A percentile compares a stretch with the other conserved stretches of the same genome.
phyloP scores from a whole-genome alignment of 176 grass and related monocot species.

The Eremochloa ophiuroides region DNA sequence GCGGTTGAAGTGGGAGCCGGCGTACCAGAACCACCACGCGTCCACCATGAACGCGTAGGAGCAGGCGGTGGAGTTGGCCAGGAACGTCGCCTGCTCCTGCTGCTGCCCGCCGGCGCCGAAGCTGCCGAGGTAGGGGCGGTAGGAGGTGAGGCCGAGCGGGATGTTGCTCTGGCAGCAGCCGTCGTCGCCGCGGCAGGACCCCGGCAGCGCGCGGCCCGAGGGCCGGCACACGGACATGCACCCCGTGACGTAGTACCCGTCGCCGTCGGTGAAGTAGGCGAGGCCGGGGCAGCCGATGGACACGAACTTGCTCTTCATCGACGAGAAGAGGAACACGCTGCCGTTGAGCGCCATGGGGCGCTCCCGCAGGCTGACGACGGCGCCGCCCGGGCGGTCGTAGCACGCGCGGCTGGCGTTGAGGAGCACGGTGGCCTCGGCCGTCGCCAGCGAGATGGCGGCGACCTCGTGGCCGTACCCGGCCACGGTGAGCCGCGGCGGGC shows the following conservation, averaged over 20 bases:
- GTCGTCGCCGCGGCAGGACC: constrained; percentile 40
- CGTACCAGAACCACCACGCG: constrained; percentile 35
- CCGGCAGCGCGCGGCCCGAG: neutral
- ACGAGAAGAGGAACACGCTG: constrained; percentile 42
- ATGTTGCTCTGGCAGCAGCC: constrained; percentile 64
- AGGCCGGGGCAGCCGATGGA: constrained; percentile 48
- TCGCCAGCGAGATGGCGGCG: constrained; percentile 25
- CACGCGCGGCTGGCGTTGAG: constrained; percentile 36
- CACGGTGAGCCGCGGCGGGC: constrained; percentile 23
- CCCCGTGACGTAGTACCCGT: neutral
- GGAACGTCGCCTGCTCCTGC: neutral
- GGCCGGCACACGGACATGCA: constrained; percentile 54
- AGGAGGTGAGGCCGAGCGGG: constrained; percentile 1
- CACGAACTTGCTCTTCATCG: constrained; percentile 41
- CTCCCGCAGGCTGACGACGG: neutral
- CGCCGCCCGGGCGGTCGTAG: constrained; percentile 23
- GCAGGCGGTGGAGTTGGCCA: constrained; percentile 36
- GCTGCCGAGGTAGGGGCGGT: constrained; percentile 2
- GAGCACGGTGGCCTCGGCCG: constrained; percentile 25
- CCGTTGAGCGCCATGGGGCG: neutral
- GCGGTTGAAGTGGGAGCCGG: constrained; percentile 24
- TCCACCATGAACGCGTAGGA: constrained; percentile 60
- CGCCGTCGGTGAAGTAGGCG: constrained; percentile 35
- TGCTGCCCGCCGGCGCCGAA: neutral
- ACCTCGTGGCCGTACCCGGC: constrained; percentile 24